Percentiles rank a stretch among this genome's conserved stretches.
Evolutionary conservation across 257 asterid genomes (phyloP).

Genomic region (Linderniella brevidens): DNA sequence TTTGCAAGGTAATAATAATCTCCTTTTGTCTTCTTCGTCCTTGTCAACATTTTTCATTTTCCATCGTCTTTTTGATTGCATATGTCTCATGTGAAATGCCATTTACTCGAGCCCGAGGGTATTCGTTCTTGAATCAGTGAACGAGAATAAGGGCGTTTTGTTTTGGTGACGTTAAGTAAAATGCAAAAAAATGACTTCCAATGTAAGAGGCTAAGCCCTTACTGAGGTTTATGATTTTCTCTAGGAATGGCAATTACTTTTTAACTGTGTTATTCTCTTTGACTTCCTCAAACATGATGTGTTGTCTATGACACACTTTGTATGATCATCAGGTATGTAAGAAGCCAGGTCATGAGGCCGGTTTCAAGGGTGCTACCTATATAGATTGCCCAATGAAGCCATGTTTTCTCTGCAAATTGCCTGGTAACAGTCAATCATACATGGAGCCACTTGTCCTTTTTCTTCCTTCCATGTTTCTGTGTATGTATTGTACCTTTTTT

Average conservation of each 20-base stretch:
- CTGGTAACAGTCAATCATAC: constrained; percentile 28
- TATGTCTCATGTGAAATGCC: neutral
- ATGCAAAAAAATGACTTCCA: too few species aligned
- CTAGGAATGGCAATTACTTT: too few species aligned
- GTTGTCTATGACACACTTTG: constrained; percentile 5
- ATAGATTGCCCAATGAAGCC: constrained; percentile 99
- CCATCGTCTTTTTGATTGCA: neutral
- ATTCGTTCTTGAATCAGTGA: too few species aligned
- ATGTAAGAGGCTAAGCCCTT: too few species aligned
- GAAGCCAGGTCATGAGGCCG: constrained; percentile 92
- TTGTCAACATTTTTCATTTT: neutral
- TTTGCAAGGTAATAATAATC: constrained; percentile 49
- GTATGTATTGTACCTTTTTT: neutral
- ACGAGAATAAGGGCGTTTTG: too few species aligned
- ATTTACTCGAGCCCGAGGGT: too few species aligned
- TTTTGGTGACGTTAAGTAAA: too few species aligned
- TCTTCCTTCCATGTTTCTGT: neutral
- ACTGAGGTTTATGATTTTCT: too few species aligned
- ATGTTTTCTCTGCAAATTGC: constrained; percentile 91
- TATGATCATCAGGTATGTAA: constrained; percentile 56
- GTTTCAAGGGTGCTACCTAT: constrained; percentile 89
- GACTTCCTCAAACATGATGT: neutral
- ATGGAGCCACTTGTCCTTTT: neutral
- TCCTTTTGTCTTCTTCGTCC: neutral
- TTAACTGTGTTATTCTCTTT: too few species aligned